These are phyloP conservation scores for Trichaptum fuscoviolaceum DNA, from an alignment of 768 basidiomycete genomes.

Conservation along the genomic window DNA sequence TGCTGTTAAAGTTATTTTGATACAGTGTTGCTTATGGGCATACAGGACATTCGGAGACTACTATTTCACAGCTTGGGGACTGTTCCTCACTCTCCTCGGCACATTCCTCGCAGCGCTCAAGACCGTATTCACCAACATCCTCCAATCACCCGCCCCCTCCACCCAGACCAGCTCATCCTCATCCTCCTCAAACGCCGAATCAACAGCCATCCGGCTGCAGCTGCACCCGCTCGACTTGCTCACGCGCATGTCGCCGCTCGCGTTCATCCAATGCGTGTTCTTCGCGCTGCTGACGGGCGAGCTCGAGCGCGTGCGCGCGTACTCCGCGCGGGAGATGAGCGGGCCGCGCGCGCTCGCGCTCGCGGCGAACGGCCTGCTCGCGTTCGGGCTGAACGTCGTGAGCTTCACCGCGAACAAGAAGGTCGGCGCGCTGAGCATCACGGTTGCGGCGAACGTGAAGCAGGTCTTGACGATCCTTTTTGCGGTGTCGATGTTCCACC, in stretches of 20 bases:
- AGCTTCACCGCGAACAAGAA: constrained; percentile 95
- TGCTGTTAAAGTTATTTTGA: constrained; percentile 3
- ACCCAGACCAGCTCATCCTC: constrained; percentile 13
- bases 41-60: constrained; percentile 91
- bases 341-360: constrained; percentile 46
- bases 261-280: constrained; percentile 79
- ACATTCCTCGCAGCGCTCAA: constrained; percentile 91
- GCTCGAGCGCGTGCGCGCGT: constrained; percentile 52
- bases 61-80: constrained; percentile 80
- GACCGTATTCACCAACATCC: constrained; percentile 84
- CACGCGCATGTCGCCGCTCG: constrained; percentile 86
- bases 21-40: constrained; percentile 5
- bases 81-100: constrained; percentile 84
- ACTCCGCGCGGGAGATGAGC: constrained; percentile 36
- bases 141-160: constrained; percentile 41
- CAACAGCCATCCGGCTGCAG: constrained; percentile 29
- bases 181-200: constrained; percentile 13
- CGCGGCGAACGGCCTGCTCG: constrained; percentile 75
- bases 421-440: constrained; percentile 86
- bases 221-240: constrained; percentile 83
- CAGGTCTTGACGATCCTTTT: constrained; percentile 87
- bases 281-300: constrained; percentile 82
- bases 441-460: constrained; percentile 92
- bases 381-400: constrained; percentile 90
- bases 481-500: constrained; percentile 78